A percentile compares a stretch with the other conserved stretches of the same genome.
phyloP scores from a whole-genome alignment of 768 basidiomycete genomes.

The Lactarius psammicola region DNA sequence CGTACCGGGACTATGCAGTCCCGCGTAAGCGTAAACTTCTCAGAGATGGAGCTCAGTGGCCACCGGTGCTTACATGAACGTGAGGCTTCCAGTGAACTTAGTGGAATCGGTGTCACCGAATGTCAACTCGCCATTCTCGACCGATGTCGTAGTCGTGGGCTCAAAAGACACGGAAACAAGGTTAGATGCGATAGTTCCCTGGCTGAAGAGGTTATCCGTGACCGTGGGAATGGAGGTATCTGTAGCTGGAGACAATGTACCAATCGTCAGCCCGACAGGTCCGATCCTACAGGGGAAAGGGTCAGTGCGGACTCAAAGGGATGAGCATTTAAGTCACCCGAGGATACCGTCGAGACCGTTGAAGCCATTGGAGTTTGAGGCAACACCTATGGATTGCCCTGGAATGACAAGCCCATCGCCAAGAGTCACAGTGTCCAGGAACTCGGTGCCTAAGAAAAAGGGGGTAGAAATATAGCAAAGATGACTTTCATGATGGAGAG shows the following conservation, averaged over 20 bases:
- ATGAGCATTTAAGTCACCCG: conserved; percentile 26
- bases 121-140: conserved; percentile 36
- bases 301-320: background rate
- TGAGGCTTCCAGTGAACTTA: conserved; percentile 36
- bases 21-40: conserved; percentile 11
- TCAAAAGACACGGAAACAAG: too few species aligned
- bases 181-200: too few species aligned
- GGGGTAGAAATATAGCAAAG: background rate
- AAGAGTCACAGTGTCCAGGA: too few species aligned
- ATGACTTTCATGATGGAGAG: background rate
- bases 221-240: conserved; percentile 33
- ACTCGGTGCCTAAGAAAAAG: background rate
- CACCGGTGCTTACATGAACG: conserved; percentile 27
- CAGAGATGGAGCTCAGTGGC: too few species aligned
- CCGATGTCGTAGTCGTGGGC: too few species aligned
- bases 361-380: too few species aligned
- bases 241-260: conserved; percentile 21
- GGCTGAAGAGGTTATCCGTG: too few species aligned
- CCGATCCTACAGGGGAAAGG: conserved; percentile 32
- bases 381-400: too few species aligned
- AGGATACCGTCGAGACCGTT: conserved; percentile 44
- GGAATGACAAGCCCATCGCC: too few species aligned
- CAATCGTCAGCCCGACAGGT: conserved; percentile 36
- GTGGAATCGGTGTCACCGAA: conserved; percentile 37
- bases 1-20: conserved; percentile 32